These are phyloP conservation scores for Porcisia deanei DNA, from an alignment of 208 protist species.

Conservation along the genomic window DNA sequence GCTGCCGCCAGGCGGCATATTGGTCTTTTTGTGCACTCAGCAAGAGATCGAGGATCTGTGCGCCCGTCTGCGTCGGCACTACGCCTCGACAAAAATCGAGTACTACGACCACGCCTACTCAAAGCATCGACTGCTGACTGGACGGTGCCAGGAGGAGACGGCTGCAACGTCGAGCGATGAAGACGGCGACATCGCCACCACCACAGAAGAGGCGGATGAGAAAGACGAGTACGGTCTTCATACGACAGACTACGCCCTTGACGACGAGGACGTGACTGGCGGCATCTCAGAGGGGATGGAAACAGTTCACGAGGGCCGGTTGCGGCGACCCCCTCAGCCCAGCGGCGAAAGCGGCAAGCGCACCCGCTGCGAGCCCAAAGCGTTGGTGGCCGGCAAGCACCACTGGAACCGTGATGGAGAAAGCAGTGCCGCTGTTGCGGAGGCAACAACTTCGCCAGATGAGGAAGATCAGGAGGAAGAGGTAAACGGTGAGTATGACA, in stretches of 20 bases:
- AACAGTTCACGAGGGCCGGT: constrained; percentile 26
- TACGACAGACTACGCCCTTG: constrained; percentile 46
- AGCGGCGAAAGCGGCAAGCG: constrained; percentile 26
- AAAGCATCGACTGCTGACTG: constrained; percentile 54
- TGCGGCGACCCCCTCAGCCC: constrained; percentile 16
- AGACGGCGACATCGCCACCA: constrained; percentile 5
- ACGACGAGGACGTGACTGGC: constrained; percentile 34
- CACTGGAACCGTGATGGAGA: not conserved
- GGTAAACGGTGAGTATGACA: constrained; percentile 84
- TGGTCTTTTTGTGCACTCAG: constrained; percentile 98
- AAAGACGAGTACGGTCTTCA: constrained; percentile 44
- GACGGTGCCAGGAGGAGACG: constrained; percentile 49
- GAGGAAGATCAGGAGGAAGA: constrained; percentile 58
- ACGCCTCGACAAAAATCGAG: constrained; percentile 80
- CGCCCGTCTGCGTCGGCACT: constrained; percentile 78
- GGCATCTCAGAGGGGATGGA: constrained; percentile 15
- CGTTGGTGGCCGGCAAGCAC: constrained; percentile 8
- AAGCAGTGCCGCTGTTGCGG: constrained; percentile 8
- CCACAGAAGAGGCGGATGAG: constrained; percentile 13
- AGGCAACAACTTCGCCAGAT: constrained; percentile 8
- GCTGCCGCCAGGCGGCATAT: constrained; percentile 97
- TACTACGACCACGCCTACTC: constrained; percentile 85
- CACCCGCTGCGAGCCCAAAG: constrained; percentile 14
- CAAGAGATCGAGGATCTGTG: constrained; percentile 95
- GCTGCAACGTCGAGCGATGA: constrained; percentile 24